Percentiles rank a stretch among this genome's conserved stretches.
Conservation (phyloP, 2,329 filamentous ascomycete genomes). For the Akanthomyces dipterigenus region DNA sequence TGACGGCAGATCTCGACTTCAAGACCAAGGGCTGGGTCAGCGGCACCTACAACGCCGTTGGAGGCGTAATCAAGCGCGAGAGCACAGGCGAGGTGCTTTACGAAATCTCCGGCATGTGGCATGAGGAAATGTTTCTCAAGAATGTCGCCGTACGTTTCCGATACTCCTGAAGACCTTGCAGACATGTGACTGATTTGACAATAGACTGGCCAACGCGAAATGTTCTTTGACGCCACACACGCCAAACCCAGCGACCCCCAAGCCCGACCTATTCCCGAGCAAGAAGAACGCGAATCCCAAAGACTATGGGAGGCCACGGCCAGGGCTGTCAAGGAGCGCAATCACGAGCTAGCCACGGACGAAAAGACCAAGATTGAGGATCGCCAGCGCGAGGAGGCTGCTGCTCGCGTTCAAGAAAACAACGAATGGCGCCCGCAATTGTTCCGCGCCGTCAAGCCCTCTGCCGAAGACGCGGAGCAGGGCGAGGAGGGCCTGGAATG, state of each 20-base stretch:
- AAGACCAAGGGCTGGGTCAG: constrained; percentile 98
- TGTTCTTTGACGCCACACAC: constrained; percentile 80
- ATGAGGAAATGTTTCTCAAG: constrained; percentile 89
- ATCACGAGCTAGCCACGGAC: constrained; percentile 84
- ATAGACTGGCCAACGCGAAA: constrained; percentile 80
- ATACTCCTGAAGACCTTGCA: not conserved
- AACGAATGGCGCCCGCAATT: constrained; percentile 83
- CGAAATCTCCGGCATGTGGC: constrained; percentile 90
- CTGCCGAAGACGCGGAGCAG: constrained; percentile 64
- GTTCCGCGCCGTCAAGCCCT: constrained; percentile 69
- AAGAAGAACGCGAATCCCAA: constrained; percentile 86
- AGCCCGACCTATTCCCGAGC: constrained; percentile 73
- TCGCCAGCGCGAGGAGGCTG: constrained; percentile 80
- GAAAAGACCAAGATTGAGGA: constrained; percentile 98
- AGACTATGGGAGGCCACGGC: constrained; percentile 78
- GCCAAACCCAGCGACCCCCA: constrained; percentile 69
- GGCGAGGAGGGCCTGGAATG: constrained; percentile 88
- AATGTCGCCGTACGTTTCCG: constrained; percentile 55
- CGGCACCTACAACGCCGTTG: constrained; percentile 93
- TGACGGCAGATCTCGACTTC: constrained; percentile 91
- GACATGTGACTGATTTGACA: not conserved
- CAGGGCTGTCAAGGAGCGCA: constrained; percentile 72
- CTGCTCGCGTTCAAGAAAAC: constrained; percentile 67
- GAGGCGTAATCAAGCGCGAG: constrained; percentile 82
- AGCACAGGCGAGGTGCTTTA: constrained; percentile 81